Evolutionary conservation across 2,329 filamentous ascomycete species (phyloP).

Genomic region (Colletotrichum eleusines): DNA sequence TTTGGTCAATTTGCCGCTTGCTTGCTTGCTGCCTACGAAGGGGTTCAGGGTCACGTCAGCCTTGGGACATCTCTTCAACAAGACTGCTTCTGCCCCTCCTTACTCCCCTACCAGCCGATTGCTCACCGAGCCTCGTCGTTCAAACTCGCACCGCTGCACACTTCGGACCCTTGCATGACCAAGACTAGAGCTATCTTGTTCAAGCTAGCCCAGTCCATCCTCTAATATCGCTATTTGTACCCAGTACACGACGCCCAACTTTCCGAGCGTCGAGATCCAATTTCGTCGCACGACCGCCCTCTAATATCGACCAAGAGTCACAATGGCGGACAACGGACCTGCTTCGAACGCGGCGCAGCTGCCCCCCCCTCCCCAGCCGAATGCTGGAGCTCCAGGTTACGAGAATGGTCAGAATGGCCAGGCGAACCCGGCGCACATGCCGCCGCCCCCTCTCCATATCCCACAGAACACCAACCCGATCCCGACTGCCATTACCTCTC

Average conservation of each 20-base stretch:
- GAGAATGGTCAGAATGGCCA: conserved; percentile 80
- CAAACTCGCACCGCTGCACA: conserved; percentile 1
- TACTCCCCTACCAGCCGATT: conserved; percentile 18
- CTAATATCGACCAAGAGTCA: conserved; percentile 41
- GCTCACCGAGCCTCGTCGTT: conserved; percentile 13
- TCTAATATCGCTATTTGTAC: conserved; percentile 37
- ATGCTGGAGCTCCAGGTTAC: conserved; percentile 80
- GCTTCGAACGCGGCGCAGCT: conserved; percentile 73
- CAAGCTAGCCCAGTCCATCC: conserved; percentile 37
- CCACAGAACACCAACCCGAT: conserved; percentile 97
- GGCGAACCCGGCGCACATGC: conserved; percentile 81
- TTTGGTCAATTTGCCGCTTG: conserved; percentile 23
- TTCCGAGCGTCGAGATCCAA: conserved; percentile 17
- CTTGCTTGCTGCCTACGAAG: conserved; percentile 23
- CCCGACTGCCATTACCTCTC: conserved; percentile 90
- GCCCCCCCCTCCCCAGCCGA: conserved; percentile 75
- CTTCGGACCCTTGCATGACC: conserved; percentile 15
- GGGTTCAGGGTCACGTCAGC: conserved; percentile 35
- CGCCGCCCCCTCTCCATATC: conserved; percentile 91
- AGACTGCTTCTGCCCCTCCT: conserved; percentile 25
- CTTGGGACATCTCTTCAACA: conserved; percentile 22
- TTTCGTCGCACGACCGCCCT: conserved; percentile 18
- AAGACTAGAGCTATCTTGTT: conserved; percentile 19
- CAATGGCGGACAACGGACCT: conserved; percentile 84
- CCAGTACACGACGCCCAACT: conserved; percentile 15